Percentiles rank a stretch among this genome's conserved stretches.
Evolutionary conservation across 306 rosid species (phyloP).

Genomic region (Sindora glabra): DNA sequence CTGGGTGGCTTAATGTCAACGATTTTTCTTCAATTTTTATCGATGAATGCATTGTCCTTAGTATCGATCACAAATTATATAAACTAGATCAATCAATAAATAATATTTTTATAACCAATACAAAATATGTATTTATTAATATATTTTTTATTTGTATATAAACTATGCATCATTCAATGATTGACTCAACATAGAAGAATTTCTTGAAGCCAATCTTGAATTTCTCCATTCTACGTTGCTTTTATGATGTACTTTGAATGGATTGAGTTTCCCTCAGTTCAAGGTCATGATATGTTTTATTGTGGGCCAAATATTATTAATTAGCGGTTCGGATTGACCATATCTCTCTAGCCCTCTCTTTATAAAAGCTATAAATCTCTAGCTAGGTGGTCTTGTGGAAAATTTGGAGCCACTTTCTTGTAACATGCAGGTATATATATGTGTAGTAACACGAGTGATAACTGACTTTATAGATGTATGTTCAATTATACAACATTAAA

Average conservation of each 20-base stretch:
- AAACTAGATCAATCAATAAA: neutral
- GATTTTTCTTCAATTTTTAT: conserved; percentile 18
- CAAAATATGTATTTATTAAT: too few species aligned
- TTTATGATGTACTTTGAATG: too few species aligned
- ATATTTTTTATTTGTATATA: too few species aligned
- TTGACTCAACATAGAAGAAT: too few species aligned
- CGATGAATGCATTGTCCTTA: conserved; percentile 3
- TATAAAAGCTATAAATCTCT: neutral
- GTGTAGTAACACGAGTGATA: too few species aligned
- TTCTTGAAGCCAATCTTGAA: too few species aligned
- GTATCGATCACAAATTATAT: conserved; percentile 10
- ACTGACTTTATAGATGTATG: too few species aligned
- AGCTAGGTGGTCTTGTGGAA: neutral
- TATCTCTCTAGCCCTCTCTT: neutral
- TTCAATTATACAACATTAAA: too few species aligned
- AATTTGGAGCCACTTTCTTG: neutral
- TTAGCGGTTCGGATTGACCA: neutral
- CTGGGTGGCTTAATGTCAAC: conserved; percentile 43
- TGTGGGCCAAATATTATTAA: conserved; percentile 8
- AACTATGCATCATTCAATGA: too few species aligned
- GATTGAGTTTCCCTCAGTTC: conserved; percentile 5
- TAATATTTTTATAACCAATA: too few species aligned
- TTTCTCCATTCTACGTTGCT: too few species aligned
- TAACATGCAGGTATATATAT: too few species aligned
- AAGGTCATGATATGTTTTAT: conserved; percentile 2